Percentiles rank a stretch among this genome's conserved stretches.
Evolutionary conservation across 2,329 filamentous ascomycete species (phyloP).

Genomic region (Hansfordia pulvinata): DNA sequence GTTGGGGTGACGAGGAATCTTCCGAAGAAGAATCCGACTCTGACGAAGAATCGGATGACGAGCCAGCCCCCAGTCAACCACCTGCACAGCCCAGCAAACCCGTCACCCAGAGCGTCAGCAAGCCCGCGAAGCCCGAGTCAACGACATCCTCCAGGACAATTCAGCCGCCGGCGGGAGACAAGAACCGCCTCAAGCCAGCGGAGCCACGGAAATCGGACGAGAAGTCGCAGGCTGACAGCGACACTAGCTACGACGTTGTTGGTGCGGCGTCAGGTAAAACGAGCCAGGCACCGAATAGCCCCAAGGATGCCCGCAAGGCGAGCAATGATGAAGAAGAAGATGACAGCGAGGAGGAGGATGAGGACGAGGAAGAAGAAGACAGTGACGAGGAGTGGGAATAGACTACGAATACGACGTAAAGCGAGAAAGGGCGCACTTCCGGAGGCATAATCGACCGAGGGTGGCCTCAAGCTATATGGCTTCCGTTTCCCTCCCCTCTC

Average conservation of each 20-base stretch:
- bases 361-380: constrained; percentile 15
- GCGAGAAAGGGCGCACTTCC: no score
- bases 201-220: constrained; percentile 68
- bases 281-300: constrained; percentile 62
- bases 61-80: constrained; percentile 17
- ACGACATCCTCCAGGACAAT: constrained; percentile 46
- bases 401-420: no score
- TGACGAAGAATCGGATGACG: constrained; percentile 23
- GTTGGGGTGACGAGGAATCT: constrained; percentile 51
- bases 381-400: constrained; percentile 20
- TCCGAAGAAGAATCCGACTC: constrained; percentile 61
- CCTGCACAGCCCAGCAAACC: constrained; percentile 12
- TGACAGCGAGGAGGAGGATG: constrained; percentile 55
- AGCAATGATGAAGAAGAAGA: constrained; percentile 60
- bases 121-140: constrained; percentile 28
- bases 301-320: constrained; percentile 39
- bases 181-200: constrained; percentile 41
- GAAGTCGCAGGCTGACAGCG: constrained; percentile 83
- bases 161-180: constrained; percentile 30
- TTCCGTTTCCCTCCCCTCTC: no score
- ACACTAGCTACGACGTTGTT: constrained; percentile 92
- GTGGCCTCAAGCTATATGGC: no score
- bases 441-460: no score
- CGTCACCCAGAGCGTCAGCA: constrained; percentile 19
- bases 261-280: constrained; percentile 61